Conservation (phyloP, 2,329 filamentous ascomycete genomes). For the Aspergillus pseudoglaucus region DNA sequence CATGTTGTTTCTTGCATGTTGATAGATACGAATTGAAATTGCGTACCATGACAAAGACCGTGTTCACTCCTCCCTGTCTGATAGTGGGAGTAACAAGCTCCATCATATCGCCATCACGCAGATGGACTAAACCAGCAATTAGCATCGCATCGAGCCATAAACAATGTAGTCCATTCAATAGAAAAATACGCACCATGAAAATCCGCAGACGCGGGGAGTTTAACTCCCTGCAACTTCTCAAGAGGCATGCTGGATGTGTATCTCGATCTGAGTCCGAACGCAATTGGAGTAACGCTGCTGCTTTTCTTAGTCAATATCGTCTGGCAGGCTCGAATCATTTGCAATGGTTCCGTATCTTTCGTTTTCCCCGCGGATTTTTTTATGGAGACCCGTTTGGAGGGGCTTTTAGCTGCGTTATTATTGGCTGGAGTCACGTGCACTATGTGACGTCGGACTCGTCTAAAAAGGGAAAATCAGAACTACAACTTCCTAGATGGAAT, state of each 20-base stretch:
- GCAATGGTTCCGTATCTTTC: no score
- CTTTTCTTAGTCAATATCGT: background rate
- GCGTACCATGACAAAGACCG: conserved; percentile 50
- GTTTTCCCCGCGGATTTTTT: no score
- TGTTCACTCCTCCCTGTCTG: conserved; percentile 59
- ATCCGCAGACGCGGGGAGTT: conserved; percentile 60
- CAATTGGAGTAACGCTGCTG: background rate
- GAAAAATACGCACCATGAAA: conserved; percentile 47
- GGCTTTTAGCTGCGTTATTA: no score
- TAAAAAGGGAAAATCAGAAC: no score
- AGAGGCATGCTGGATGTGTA: conserved; percentile 24
- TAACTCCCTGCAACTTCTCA: conserved; percentile 28
- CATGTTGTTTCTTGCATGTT: conserved; percentile 2
- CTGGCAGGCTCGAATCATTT: no score
- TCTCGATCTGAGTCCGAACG: background rate
- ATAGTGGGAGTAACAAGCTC: conserved; percentile 50
- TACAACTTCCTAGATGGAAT: no score
- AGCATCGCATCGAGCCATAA: conserved; percentile 1
- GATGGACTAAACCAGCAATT: conserved; percentile 48
- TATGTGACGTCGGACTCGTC: no score
- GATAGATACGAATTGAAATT: background rate
- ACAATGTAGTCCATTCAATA: conserved; percentile 5
- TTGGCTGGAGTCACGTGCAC: no score
- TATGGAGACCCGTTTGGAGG: no score
- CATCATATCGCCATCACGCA: conserved; percentile 61